phyloP scores from a whole-genome alignment of 2,329 filamentous ascomycete species.

The Penicillium sp. region DNA sequence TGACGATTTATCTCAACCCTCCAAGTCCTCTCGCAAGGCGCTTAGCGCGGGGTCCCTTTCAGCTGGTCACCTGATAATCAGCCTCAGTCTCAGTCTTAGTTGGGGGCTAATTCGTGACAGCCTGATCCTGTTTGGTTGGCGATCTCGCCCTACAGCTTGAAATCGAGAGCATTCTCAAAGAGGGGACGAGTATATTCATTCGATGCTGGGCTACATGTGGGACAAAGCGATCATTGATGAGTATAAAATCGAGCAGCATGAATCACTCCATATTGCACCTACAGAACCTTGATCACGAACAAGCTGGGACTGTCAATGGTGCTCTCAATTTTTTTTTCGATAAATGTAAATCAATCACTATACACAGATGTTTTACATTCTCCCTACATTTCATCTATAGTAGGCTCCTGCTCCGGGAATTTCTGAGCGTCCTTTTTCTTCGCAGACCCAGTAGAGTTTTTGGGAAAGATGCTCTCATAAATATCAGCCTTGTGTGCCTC shows the following conservation, averaged over 20 bases:
- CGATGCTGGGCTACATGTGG: background rate
- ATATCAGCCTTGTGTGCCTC: slow-evolving; percentile 17
- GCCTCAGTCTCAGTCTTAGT: background rate
- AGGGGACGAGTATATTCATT: background rate
- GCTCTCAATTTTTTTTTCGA: background rate
- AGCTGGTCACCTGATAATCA: background rate
- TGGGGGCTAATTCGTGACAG: no score
- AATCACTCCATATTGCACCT: background rate
- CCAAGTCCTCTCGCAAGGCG: background rate
- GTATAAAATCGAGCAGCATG: no score
- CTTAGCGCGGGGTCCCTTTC: background rate
- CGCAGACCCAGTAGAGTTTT: background rate
- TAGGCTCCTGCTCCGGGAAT: slow-evolving; percentile 10
- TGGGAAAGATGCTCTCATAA: slow-evolving; percentile 15
- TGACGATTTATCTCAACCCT: background rate
- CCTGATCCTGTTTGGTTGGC: no score
- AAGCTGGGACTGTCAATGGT: background rate
- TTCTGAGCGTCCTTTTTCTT: background rate
- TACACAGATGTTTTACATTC: background rate
- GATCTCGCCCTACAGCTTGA: no score
- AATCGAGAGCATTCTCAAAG: no score
- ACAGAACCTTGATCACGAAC: background rate
- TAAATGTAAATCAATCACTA: background rate
- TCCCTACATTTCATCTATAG: slow-evolving; percentile 16
- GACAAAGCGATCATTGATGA: background rate